Percentiles rank a stretch among this genome's conserved stretches.
These are phyloP conservation scores for Cicer chorassanicum DNA, from an alignment of 306 rosid genomes.

Conservation along the genomic window DNA sequence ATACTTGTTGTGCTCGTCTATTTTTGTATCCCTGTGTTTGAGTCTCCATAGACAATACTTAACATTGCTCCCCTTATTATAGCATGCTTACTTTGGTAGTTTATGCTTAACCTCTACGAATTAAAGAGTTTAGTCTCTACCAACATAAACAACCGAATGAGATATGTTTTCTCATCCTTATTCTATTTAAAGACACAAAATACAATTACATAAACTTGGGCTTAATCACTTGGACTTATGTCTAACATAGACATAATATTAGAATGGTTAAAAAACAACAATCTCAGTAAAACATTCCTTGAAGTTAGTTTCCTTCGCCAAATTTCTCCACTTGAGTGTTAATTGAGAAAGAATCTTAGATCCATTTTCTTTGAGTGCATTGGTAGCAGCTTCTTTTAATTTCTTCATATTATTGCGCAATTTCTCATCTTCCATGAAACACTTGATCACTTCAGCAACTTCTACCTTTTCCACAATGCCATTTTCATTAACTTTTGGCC, in stretches of 20 bases:
- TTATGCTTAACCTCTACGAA: too few species aligned
- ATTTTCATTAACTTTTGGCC: constrained; percentile 5
- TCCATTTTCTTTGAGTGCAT: constrained; percentile 33
- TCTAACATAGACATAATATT: neutral
- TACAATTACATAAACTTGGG: too few species aligned
- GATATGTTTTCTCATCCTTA: too few species aligned
- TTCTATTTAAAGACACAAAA: too few species aligned
- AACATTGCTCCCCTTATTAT: too few species aligned
- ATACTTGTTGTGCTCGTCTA: too few species aligned
- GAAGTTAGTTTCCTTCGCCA: neutral
- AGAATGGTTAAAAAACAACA: neutral
- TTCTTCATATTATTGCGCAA: constrained; percentile 1
- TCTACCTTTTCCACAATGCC: constrained; percentile 6
- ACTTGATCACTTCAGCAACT: constrained; percentile 4
- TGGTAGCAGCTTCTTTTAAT: constrained; percentile 15
- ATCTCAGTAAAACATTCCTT: neutral
- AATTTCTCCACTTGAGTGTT: constrained; percentile 17
- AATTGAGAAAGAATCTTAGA: constrained; percentile 28
- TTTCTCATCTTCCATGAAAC: constrained; percentile 5
- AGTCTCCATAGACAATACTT: too few species aligned
- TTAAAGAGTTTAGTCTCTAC: too few species aligned
- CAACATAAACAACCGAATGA: too few species aligned
- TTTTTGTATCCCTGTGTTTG: too few species aligned
- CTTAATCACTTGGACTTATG: too few species aligned
- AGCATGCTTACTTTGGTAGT: too few species aligned